A percentile compares a stretch with the other conserved stretches of the same genome.
These are phyloP conservation scores for Sequoia sempervirens DNA, from an alignment of 75 land plant genomes.

Conservation along the genomic window DNA sequence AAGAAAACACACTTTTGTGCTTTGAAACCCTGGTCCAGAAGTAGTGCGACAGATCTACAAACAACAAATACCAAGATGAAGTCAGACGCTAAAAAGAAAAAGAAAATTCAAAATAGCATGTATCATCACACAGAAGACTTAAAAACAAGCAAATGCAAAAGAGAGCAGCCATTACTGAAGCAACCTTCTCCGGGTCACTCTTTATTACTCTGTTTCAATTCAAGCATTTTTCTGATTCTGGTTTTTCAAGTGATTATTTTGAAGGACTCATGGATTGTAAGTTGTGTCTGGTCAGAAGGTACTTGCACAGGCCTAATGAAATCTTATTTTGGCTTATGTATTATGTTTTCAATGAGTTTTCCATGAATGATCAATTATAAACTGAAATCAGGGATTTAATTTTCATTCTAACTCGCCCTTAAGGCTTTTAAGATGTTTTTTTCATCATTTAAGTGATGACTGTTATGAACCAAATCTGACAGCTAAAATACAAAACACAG, in stretches of 20 bases:
- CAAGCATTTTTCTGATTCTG: not conserved
- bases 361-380: not conserved
- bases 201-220: not conserved
- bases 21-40: constrained; percentile 79
- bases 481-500: too few relatives aligned
- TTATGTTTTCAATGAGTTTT: not conserved
- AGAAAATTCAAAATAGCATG: not conserved
- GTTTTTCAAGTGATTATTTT: too few relatives aligned
- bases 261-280: not conserved
- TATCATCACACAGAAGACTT: not conserved
- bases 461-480: too few relatives aligned
- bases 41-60: constrained; percentile 59
- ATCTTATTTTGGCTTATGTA: not conserved
- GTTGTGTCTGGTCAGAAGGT: not conserved
- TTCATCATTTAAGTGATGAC: not conserved
- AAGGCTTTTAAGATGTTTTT: not conserved
- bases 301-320: not conserved
- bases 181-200: not conserved
- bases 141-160: not conserved
- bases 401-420: not conserved
- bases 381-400: not conserved
- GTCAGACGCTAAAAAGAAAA: not conserved
- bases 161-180: not conserved
- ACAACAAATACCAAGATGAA: not conserved
- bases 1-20: constrained; percentile 49